Evolutionary conservation across 768 basidiomycete species (phyloP), one percentile per base, ranked within the genome.

Genomic region (Myochromella boudieri): DNA sequence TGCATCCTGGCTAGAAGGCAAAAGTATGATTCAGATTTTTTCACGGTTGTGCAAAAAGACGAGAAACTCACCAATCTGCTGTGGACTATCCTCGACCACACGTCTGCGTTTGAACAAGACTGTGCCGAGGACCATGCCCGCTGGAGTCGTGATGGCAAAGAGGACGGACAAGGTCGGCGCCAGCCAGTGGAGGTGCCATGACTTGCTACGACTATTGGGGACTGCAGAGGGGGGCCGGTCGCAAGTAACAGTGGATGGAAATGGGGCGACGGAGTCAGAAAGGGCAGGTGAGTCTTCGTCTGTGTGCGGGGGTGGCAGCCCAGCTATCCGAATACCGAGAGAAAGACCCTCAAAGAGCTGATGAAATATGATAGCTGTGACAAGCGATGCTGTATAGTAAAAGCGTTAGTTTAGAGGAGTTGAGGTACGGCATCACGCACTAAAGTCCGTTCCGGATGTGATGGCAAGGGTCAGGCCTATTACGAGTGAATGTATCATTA

Each of bases 291-390:
- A 26, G 48, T 29, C 3, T 58, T 21, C 18, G 44, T 17, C 29
- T 37, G 12, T 9, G 38, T 41, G 17, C n/a, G 54, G 49, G 17
- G 79, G 68, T 0, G 86, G 84, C 11, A 91, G 70, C 2, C 78
- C 72, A 1, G 89, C 80, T 59, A 89, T 87, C 12, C 90, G 79
- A 42, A 91, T 87, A 2, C 90, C 90, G 20, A 92, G 75, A 0
- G 89, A 90, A 8, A 92, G 74, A 0, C 89, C 90, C 57, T 91
- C 90, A 54, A 91, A 92, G 8, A 91, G 70, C 56, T 92, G 90
- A 59, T 92, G 91, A 62, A 91, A 91, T 20, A 81, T 68, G 25
- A 91, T 80, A 1, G 88, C 88, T 3, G 84, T 78, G 10, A 86
- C 76, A 2, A 91, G 75, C 0, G 86, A 84, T 1, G 84, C 87